A percentile compares a stretch with the other conserved stretches of the same genome.
Conservation (phyloP, 2,329 filamentous ascomycete species). For the Triangularia setosa region DNA sequence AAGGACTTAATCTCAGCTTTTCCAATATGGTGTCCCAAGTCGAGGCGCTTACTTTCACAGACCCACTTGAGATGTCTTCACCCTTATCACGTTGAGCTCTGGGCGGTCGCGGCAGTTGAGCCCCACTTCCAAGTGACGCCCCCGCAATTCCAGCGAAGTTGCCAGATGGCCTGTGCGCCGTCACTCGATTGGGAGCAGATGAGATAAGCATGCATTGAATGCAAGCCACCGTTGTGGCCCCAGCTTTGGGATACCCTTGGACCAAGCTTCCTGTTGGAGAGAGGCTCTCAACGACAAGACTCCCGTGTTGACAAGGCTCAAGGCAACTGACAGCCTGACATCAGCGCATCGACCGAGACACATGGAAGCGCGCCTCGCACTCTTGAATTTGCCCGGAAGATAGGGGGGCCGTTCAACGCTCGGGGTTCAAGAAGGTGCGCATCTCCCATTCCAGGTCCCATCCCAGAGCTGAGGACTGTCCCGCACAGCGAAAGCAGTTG, state of each 20-base stretch:
- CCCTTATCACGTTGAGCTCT: background rate
- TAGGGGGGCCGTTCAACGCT: background rate
- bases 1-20: too few species aligned
- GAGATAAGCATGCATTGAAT: background rate
- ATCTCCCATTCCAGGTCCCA: background rate
- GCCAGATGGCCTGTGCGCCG: background rate
- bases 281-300: background rate
- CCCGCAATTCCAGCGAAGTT: background rate
- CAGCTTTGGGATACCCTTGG: background rate
- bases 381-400: background rate
- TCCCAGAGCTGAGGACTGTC: background rate
- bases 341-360: background rate
- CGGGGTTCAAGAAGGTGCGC: constrained; percentile 4
- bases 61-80: too few species aligned
- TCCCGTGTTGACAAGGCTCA: background rate
- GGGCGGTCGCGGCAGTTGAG: background rate
- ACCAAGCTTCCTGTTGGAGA: background rate
- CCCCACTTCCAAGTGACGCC: background rate
- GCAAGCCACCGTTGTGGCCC: background rate
- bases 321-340: background rate
- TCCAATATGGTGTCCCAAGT: too few species aligned
- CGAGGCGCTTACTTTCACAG: too few species aligned
- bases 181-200: background rate
- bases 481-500: background rate
- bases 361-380: background rate